Evolutionary conservation across 192 early-diverging fungal genomes (phyloP).

Genomic region (Coemansia sp.): DNA sequence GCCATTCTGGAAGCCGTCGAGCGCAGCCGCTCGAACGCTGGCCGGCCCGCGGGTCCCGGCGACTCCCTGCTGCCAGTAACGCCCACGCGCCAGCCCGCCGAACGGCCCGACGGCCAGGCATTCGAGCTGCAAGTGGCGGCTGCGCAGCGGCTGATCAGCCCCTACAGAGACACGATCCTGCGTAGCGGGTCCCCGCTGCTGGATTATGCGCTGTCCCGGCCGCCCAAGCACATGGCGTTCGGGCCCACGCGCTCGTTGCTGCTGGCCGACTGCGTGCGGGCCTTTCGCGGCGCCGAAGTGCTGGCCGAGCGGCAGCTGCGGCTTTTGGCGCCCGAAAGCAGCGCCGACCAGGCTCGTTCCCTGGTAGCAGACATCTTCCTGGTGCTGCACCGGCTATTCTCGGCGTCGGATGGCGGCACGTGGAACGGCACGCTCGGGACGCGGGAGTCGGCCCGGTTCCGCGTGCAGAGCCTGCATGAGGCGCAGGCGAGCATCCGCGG

Average conservation of each 20-base stretch:
- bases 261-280: conserved; percentile 9
- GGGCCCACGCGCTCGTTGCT: conserved; percentile 4
- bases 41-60: conserved; percentile 9
- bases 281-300: conserved; percentile 26
- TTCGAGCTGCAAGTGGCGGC: conserved; percentile 26
- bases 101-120: conserved; percentile 1
- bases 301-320: conserved; percentile 36
- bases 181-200: conserved; percentile 29
- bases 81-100: conserved; percentile 14
- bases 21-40: conserved; percentile 21
- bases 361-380: conserved; percentile 25
- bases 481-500: conserved; percentile 25
- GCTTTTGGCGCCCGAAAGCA: conserved; percentile 31
- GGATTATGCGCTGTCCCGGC: conserved; percentile 12
- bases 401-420: conserved; percentile 11
- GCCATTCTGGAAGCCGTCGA: conserved; percentile 33
- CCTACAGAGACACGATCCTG: conserved; percentile 16
- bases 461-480: conserved; percentile 20
- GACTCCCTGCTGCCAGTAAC: background rate
- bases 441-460: conserved; percentile 23
- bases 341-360: conserved; percentile 29
- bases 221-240: conserved; percentile 28
- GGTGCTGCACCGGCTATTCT: conserved; percentile 20
- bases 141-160: conserved; percentile 17
- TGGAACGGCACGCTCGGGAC: background rate